Evolutionary conservation across 495 filamentous ascomycete genomes (phyloP).

Genomic region (Pyrenula massariospora): DNA sequence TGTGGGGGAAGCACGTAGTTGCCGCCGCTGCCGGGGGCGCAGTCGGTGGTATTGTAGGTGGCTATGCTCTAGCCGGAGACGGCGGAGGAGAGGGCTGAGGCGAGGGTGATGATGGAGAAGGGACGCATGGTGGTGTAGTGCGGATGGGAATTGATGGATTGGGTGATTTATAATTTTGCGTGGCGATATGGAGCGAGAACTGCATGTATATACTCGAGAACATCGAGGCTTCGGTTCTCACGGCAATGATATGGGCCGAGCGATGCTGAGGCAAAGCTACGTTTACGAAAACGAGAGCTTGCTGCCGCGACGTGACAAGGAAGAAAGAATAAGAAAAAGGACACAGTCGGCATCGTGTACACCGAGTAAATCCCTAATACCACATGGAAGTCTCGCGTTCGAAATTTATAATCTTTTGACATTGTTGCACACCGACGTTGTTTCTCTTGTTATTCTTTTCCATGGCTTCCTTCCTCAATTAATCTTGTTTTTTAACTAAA

Average conservation of each 20-base stretch:
- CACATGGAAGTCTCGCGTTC: neutral
- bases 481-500: neutral
- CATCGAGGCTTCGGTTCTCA: neutral
- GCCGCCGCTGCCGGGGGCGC: neutral
- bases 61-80: neutral
- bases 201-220: neutral
- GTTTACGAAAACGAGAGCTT: neutral
- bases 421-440: neutral
- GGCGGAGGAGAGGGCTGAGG: neutral
- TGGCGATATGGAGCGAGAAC: neutral
- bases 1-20: neutral
- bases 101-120: neutral
- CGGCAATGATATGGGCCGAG: neutral
- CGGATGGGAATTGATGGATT: neutral
- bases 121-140: neutral
- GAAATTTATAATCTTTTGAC: neutral
- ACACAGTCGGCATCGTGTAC: neutral
- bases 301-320: neutral
- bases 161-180: neutral
- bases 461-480: neutral
- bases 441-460: neutral
- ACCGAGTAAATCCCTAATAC: neutral
- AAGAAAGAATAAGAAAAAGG: neutral
- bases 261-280: neutral
- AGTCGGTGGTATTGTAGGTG: neutral